Evolutionary conservation across 305 asterid genomes (phyloP), one percentile per base, ranked within the genome.

Genomic region (Rubia peregrina): DNA sequence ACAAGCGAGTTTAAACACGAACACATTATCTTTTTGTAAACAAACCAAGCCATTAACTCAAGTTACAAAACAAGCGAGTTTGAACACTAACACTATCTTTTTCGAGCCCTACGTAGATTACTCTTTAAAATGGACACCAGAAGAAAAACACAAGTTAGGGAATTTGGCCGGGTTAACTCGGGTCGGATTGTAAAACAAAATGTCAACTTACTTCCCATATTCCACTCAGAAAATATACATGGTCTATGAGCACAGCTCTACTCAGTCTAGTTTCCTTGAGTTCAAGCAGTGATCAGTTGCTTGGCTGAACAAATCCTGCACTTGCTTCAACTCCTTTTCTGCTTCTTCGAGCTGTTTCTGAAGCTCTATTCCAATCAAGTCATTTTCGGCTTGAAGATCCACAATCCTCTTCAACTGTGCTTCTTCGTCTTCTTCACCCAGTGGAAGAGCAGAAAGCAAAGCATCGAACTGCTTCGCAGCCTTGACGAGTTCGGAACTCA

Each of bases 401-500:
- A 79, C 88, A 65, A 90, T 90, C 81, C 85, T 83, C 77, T 88
- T 83, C 70, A 88, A 67, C 75, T 90, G 97, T 71, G 92, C 95
- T 87, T 93, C 98, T 82, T 89, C 97, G 16, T 92, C 95, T 71
- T 89, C 94, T 75, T 89, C 97, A 22, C 87, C 79, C 71, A 93
- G 77, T 51, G 97, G 95, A 77, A 90, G 94, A 30, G 95, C 97
- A 74, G 94, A 83, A 74, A 90, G 95, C 84, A 90, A 85, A 11
- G 85, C 86, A 79, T 93, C 97, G 78, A 88, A 90, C 97, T 90
- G 96, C 72, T 89, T 89, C 70, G 96, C 96, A 48, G 96, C 93
- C 77, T 88, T 91, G 67, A 89, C 90, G 73, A 91, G 82, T 55
- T 84, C 96, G 14, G 95, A 79, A 69, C 89, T 84, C 63, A 89